These are phyloP conservation scores for Chaetomium globosum DNA, from an alignment of 2,329 filamentous ascomycete genomes.

Conservation along the genomic window DNA sequence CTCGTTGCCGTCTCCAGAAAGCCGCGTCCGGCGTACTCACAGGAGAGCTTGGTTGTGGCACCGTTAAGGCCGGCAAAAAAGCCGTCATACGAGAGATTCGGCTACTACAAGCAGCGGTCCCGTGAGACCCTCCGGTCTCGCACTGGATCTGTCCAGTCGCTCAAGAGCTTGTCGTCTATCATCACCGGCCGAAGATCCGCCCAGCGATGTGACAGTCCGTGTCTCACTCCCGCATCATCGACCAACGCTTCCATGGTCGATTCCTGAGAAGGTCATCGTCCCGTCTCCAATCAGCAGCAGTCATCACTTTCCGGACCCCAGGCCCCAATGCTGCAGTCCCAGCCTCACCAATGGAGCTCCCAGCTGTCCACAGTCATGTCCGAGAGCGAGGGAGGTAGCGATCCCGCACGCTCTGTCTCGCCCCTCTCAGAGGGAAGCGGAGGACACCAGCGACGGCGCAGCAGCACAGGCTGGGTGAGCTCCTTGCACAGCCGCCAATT, in stretches of 20 bases:
- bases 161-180: slow-evolving; percentile 59
- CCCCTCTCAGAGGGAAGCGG: slow-evolving; percentile 42
- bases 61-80: slow-evolving; percentile 55
- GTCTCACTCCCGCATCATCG: slow-evolving; percentile 40
- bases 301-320: slow-evolving; percentile 37
- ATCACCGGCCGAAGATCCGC: slow-evolving; percentile 52
- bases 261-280: slow-evolving; percentile 33
- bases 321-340: slow-evolving; percentile 52
- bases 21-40: slow-evolving; percentile 55
- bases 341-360: slow-evolving; percentile 64
- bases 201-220: slow-evolving; percentile 44
- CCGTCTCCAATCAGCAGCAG: slow-evolving; percentile 33
- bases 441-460: slow-evolving; percentile 44
- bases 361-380: slow-evolving; percentile 66
- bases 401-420: slow-evolving; percentile 53
- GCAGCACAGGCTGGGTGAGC: slow-evolving; percentile 52
- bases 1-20: slow-evolving; percentile 41
- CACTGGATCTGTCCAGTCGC: slow-evolving; percentile 47
- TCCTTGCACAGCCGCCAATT: slow-evolving; percentile 56
- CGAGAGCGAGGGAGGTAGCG: slow-evolving; percentile 59
- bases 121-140: slow-evolving; percentile 56
- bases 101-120: slow-evolving; percentile 54
- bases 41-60: slow-evolving; percentile 62
- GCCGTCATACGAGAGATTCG: slow-evolving; percentile 53
- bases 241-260: slow-evolving; percentile 38